Base-by-base conservation (phyloP, 2,329 filamentous ascomycete genomes). In the Triangularia setosa region DNA sequence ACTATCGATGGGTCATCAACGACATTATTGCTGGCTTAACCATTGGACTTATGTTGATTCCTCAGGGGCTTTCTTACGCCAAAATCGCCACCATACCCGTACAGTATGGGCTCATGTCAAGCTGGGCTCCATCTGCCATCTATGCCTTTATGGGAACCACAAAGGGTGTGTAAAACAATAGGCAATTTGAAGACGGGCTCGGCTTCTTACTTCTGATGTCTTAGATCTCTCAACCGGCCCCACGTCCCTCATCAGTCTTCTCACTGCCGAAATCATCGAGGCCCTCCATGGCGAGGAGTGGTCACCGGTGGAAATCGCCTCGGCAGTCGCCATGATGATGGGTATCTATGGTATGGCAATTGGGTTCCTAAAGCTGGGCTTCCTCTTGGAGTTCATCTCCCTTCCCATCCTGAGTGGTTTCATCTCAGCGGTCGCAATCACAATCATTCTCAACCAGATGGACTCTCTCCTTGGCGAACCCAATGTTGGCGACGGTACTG, bases 351-450 rank as follows among this genome's bases (percentile, higher is more conserved):
- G 83, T 16, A 79, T 89, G 23, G 78, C 80, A 16, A 75, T 90
- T 2, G 87, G 87, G 0, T 77, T 89, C 1, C 77, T 89, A 23
- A 87, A 86, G 60, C 81, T 89, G 4, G 87, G 87, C 0, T 90
- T 88, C 72, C 77, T 89, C 4, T 79, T 90, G 21, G 86, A 90
- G 65, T 89, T 88, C 69, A 84, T 90, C 68, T 88, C 87, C 0
- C 80, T 87, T 1, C 87, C 87, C 0, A 84, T 89, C 1, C 79
- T 90, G 0, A 85, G 80, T 6, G 87, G 87, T 4, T 89, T 89
- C 75, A 87, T 90, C 69, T 87, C 86, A 0, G 86, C 87, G 1
- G 86, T 87, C 1, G 87, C 86, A 24, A 83, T 90, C 57, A 87
- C 85, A 28, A 89, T 90, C 70, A 83, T 85, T 23, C 81, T 88